Evolutionary conservation across 2,329 filamentous ascomycete species (phyloP).

Genomic region (Ceratocystis lukuohia): DNA sequence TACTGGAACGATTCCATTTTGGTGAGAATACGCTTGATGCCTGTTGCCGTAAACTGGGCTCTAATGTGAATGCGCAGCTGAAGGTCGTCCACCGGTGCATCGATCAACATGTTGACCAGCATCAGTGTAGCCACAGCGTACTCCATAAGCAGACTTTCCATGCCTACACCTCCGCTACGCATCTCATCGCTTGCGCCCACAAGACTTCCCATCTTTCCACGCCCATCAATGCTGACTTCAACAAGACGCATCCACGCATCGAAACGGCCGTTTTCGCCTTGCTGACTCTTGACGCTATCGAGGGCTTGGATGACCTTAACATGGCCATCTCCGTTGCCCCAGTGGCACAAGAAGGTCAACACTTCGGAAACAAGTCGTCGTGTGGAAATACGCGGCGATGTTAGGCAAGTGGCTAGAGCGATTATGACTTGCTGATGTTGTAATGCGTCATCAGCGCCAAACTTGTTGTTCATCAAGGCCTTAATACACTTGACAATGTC

Average conservation of each 20-base stretch:
- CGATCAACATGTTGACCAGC: conserved; percentile 91
- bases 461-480: conserved; percentile 98
- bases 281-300: conserved; percentile 76
- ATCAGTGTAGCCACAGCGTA: conserved; percentile 92
- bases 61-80: conserved; percentile 87
- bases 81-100: conserved; percentile 77
- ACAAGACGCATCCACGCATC: conserved; percentile 98
- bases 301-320: conserved; percentile 86
- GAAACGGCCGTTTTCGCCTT: conserved; percentile 87
- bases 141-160: conserved; percentile 98
- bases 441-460: conserved; percentile 90
- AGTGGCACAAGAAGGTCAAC: conserved; percentile 89
- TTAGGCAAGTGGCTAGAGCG: conserved; percentile 72
- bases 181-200: conserved; percentile 95
- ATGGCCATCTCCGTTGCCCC: conserved; percentile 79
- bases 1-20: conserved; percentile 99
- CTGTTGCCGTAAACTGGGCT: conserved; percentile 89
- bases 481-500: conserved; percentile 97
- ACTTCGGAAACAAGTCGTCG: conserved; percentile 93
- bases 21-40: conserved; percentile 80
- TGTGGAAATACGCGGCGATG: conserved; percentile 79
- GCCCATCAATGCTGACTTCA: conserved; percentile 89
- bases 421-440: conserved; percentile 81
- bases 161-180: conserved; percentile 87
- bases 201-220: conserved; percentile 96